These are phyloP conservation scores for Musa beccarii DNA, from an alignment of 176 grass and related monocot species.

Conservation along the genomic window DNA sequence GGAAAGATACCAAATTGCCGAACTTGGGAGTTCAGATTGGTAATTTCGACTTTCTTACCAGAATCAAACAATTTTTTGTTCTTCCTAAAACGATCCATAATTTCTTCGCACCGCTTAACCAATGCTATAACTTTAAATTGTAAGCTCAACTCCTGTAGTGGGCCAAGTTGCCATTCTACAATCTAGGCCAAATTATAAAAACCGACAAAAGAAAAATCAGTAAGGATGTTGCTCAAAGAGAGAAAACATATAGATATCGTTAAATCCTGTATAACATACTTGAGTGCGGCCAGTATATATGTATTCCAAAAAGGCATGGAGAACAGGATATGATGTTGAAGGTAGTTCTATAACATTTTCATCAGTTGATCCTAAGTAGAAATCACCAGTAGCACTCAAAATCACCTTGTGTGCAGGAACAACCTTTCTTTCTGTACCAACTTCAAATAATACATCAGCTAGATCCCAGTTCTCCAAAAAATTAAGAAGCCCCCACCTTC, in stretches of 20 bases:
- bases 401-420: conserved; percentile 74
- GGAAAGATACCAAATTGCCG: conserved; percentile 47
- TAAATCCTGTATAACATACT: conserved; percentile 31
- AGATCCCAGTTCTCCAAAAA: conserved; percentile 88
- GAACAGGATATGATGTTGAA: conserved; percentile 56
- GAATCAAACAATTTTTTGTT: conserved; percentile 23
- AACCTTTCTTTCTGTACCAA: conserved; percentile 51
- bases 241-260: not conserved
- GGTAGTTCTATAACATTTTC: conserved; percentile 43
- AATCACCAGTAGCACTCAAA: conserved; percentile 61
- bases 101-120: conserved; percentile 56
- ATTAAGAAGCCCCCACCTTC: conserved; percentile 40
- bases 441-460: conserved; percentile 58
- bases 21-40: conserved; percentile 29
- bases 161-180: conserved; percentile 32
- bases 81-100: conserved; percentile 31
- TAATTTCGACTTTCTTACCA: conserved; percentile 34
- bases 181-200: conserved; percentile 34
- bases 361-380: conserved; percentile 34
- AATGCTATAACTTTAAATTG: conserved; percentile 65
- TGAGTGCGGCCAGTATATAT: conserved; percentile 73
- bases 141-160: conserved; percentile 47
- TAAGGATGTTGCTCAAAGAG: not conserved
- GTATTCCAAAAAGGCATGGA: conserved; percentile 65
- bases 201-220: conserved; percentile 4